These are phyloP conservation scores for Silene noctiflora DNA, from an alignment of 179 eudicot genomes.

Conservation along the genomic window DNA sequence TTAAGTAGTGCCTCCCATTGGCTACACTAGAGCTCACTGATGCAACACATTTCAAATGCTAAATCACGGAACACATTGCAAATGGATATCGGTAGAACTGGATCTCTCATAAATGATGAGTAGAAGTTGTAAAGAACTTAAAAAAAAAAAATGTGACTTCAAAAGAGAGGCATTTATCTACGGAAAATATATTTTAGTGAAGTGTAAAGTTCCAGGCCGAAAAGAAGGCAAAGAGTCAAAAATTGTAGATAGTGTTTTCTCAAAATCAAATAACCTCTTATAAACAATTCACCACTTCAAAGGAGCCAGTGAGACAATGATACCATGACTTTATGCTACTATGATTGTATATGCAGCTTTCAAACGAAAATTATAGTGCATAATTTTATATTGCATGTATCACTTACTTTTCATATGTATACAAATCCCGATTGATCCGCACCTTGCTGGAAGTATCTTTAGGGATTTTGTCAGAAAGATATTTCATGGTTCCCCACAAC, in stretches of 20 bases:
- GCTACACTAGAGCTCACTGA: neutral
- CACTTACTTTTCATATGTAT: slow-evolving; percentile 83
- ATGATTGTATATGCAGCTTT: neutral
- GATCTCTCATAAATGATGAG: neutral
- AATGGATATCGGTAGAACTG: neutral
- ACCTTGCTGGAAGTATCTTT: slow-evolving; percentile 97
- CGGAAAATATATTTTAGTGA: too few relatives aligned
- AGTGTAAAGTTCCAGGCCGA: too few relatives aligned
- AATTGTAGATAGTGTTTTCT: too few relatives aligned
- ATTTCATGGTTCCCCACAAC: slow-evolving; percentile 99
- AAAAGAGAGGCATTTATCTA: too few relatives aligned
- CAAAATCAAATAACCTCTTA: neutral
- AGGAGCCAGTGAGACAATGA: neutral
- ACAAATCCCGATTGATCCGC: slow-evolving; percentile 92
- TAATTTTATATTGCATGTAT: neutral
- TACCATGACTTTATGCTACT: neutral
- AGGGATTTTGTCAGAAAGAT: slow-evolving; percentile 88
- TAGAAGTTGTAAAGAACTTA: neutral
- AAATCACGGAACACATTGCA: neutral
- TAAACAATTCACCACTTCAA: neutral
- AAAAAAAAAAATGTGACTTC: too few relatives aligned
- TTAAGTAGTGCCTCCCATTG: neutral
- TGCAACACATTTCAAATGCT: neutral
- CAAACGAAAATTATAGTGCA: neutral
- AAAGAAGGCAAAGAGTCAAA: too few relatives aligned